Conservation (phyloP, 305 asterid species). For the Petunia hybrid region DNA sequence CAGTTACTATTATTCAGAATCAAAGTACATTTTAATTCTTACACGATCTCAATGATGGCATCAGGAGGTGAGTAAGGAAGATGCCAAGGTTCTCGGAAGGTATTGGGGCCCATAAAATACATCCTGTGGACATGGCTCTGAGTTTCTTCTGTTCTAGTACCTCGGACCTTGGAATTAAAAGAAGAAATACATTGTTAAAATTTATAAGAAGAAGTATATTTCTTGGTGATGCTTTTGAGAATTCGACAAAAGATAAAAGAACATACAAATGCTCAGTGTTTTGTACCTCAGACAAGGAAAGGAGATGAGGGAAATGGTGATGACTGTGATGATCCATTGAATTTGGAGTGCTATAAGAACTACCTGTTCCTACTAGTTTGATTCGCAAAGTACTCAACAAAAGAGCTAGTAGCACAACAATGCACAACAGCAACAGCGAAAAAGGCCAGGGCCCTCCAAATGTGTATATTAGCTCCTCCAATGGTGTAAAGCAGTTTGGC, state of each 20-base stretch:
- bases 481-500: conserved; percentile 91
- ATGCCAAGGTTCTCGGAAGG: conserved; percentile 99
- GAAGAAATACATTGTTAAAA: neutral
- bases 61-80: conserved; percentile 93
- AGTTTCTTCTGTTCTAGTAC: conserved; percentile 86
- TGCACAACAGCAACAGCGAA: conserved; percentile 65
- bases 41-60: conserved; percentile 93
- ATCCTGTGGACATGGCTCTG: conserved; percentile 93
- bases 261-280: conserved; percentile 28
- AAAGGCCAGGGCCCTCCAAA: conserved; percentile 98
- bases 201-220: conserved; percentile 12
- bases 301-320: conserved; percentile 85
- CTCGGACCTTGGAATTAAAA: conserved; percentile 68
- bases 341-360: conserved; percentile 58
- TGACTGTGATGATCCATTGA: conserved; percentile 71
- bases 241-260: conserved; percentile 31
- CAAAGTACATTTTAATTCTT: conserved; percentile 49
- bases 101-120: conserved; percentile 98
- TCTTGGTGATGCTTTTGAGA: neutral
- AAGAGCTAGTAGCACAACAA: conserved; percentile 76
- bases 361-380: conserved; percentile 77
- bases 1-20: neutral
- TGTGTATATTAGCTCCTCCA: conserved; percentile 90
- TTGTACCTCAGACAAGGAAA: conserved; percentile 89
- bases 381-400: conserved; percentile 72